These are phyloP conservation scores for Myxozyma sirexii DNA, from an alignment of 805 yeast species.

Conservation along the genomic window DNA sequence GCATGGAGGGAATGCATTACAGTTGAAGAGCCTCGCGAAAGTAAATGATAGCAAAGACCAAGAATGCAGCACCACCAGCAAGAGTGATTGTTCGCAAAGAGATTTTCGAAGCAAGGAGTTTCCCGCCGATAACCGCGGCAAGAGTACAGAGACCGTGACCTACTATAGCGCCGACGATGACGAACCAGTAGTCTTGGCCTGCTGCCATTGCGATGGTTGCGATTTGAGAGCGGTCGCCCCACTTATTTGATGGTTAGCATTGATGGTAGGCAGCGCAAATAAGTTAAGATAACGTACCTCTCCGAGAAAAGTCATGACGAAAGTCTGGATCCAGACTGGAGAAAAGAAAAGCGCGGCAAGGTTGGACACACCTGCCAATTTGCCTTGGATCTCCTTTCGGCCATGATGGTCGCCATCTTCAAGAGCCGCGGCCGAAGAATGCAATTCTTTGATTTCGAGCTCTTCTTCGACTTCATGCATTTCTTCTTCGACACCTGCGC, in stretches of 20 bases:
- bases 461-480: conserved; percentile 97
- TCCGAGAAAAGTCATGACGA: conserved; percentile 92
- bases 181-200: conserved; percentile 87
- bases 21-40: conserved; percentile 52
- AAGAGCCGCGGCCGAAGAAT: conserved; percentile 52
- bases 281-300: conserved; percentile 51
- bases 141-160: conserved; percentile 90
- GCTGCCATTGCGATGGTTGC: conserved; percentile 99
- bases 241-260: no score
- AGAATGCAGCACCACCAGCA: conserved; percentile 87
- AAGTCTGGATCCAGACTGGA: conserved; percentile 92
- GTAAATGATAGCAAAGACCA: conserved; percentile 78
- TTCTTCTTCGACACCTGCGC: conserved; percentile 90
- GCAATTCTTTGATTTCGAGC: conserved; percentile 64
- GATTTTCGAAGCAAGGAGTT: conserved; percentile 81
- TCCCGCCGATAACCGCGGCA: conserved; percentile 93
- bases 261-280: no score
- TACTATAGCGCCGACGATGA: conserved; percentile 81
- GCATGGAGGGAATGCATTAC: not conserved
- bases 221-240: conserved; percentile 99
- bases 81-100: conserved; percentile 90
- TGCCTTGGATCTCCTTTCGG: not conserved
- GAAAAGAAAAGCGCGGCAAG: conserved; percentile 69
- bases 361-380: conserved; percentile 50
- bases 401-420: conserved; percentile 54